Evolutionary conservation across 306 rosid genomes (phyloP), one percentile per base, ranked within the genome.

Genomic region (Betula pendula): DNA sequence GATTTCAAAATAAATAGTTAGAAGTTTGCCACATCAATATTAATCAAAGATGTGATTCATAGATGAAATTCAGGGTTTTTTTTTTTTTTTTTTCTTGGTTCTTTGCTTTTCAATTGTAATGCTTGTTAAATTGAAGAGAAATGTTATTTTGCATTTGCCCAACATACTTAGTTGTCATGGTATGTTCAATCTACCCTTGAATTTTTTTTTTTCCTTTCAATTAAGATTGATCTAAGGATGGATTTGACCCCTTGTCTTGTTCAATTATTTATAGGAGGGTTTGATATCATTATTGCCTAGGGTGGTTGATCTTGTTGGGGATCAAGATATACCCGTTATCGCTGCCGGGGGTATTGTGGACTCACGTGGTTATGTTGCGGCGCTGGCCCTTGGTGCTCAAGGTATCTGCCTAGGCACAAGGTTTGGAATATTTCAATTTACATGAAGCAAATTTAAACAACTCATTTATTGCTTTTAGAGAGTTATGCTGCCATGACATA

Each of bases 281-380:
- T 45, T 91, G 63, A 83, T 91, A 68, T 80, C 97, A 40, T 66
- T 91, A 82, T 84, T 94, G 73, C 96, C 98, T 11, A 84, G 88
- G 77, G 93, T 94, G 65, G 96, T 87, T 5, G 88, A 94, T 90
- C 89, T 94, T 78, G 92, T 87, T 73, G 96, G 88, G 68, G 83
- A 87, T 66, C 62, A 51, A 71, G 83, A 82, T 25, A 90, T 94
- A 72, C 93, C 96, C 53, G 89, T 94, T 51, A 88, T 94, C 27
- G 96, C 98, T 16, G 90, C 98, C 0, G 97, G 98, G 17, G 92
- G 89, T 59, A 94, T 94, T 66, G 93, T 80, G 16, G 96, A 91
- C 82, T 88, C 84, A 1, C 85, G 93, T 9, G 97, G 97, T 45
- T 94, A 91, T 88, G 98, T 88, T 70, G 98, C 97, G 72, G 94